Evolutionary conservation across 805 yeast species (phyloP).

Genomic region (Wickerhamiella australiensis): DNA sequence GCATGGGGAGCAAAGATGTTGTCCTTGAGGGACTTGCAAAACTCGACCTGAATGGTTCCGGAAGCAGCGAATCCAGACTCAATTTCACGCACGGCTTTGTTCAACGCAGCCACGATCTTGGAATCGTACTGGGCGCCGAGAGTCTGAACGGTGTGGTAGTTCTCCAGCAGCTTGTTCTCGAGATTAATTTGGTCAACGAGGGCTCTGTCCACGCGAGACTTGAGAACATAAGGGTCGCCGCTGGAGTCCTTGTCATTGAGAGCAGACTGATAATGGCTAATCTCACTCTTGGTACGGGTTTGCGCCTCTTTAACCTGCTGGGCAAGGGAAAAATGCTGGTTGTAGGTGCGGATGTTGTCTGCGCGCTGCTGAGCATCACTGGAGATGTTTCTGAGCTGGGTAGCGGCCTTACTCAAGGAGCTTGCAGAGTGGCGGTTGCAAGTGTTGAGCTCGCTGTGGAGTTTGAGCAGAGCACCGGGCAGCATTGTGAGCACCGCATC

Average conservation of each 20-base stretch:
- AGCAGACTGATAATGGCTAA: slow-evolving; percentile 32
- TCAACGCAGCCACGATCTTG: slow-evolving; percentile 77
- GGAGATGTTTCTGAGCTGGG: neutral
- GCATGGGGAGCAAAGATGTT: slow-evolving; percentile 64
- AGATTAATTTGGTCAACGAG: slow-evolving; percentile 66
- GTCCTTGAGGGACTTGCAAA: slow-evolving; percentile 58
- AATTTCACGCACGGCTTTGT: slow-evolving; percentile 62
- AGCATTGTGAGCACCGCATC: slow-evolving; percentile 17
- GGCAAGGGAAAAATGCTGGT: neutral
- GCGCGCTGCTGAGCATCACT: slow-evolving; percentile 7
- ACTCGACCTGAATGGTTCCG: slow-evolving; percentile 27
- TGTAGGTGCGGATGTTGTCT: slow-evolving; percentile 6
- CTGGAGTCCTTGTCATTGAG: slow-evolving; percentile 11
- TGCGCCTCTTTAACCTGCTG: neutral
- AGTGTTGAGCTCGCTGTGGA: slow-evolving; percentile 63
- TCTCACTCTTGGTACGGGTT: slow-evolving; percentile 37
- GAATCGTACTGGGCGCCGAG: slow-evolving; percentile 83
- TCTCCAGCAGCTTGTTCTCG: slow-evolving; percentile 80
- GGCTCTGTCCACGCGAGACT: slow-evolving; percentile 59
- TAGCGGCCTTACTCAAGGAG: neutral
- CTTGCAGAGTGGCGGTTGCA: slow-evolving; percentile 27
- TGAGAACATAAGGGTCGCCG: slow-evolving; percentile 68
- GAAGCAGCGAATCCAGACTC: slow-evolving; percentile 48
- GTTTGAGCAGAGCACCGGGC: slow-evolving; percentile 29
- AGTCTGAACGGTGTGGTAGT: slow-evolving; percentile 71